phyloP scores from a whole-genome alignment of 1,284 basidiomycete genomes.

The Pyrrhoderma lamaoense region DNA sequence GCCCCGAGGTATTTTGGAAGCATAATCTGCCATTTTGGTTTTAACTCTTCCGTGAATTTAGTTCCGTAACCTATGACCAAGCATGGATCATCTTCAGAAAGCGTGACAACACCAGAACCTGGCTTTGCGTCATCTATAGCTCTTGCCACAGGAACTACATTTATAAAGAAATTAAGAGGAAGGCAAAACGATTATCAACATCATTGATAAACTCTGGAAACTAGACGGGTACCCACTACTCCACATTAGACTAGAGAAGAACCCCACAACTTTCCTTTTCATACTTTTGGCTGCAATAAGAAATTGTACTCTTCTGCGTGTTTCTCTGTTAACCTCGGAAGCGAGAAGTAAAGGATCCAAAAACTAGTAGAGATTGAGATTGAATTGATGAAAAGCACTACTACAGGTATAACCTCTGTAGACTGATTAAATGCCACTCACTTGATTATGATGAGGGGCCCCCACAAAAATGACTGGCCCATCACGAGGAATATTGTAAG shows the following conservation, averaged over 20 bases:
- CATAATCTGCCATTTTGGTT: conserved; percentile 81
- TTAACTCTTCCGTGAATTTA: conserved; percentile 71
- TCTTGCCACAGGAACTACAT: conserved; percentile 83
- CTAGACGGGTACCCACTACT: conserved; percentile 61
- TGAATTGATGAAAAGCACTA: conserved; percentile 4
- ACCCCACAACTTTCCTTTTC: conserved; percentile 76
- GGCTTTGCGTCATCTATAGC: conserved; percentile 84
- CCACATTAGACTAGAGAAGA: conserved; percentile 81
- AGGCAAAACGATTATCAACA: too few relatives aligned
- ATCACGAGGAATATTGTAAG: conserved; percentile 88
- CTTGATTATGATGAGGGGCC: conserved; percentile 96
- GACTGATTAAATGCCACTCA: conserved; percentile 28
- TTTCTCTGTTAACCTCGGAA: conserved; percentile 84
- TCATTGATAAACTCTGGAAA: not conserved
- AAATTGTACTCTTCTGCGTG: conserved; percentile 79
- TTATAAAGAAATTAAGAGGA: not conserved
- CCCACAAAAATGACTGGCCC: conserved; percentile 96
- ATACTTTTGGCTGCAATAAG: conserved; percentile 92
- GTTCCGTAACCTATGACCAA: conserved; percentile 78
- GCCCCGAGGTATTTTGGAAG: conserved; percentile 80
- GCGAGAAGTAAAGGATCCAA: conserved; percentile 89
- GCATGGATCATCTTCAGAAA: conserved; percentile 73
- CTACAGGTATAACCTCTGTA: conserved; percentile 11
- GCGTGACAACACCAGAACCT: conserved; percentile 68
- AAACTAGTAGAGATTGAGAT: conserved; percentile 50